Percentiles rank a stretch among this genome's conserved stretches.
Conservation (phyloP, 2,329 filamentous ascomycete species). For the Amylocarpus encephaloides region DNA sequence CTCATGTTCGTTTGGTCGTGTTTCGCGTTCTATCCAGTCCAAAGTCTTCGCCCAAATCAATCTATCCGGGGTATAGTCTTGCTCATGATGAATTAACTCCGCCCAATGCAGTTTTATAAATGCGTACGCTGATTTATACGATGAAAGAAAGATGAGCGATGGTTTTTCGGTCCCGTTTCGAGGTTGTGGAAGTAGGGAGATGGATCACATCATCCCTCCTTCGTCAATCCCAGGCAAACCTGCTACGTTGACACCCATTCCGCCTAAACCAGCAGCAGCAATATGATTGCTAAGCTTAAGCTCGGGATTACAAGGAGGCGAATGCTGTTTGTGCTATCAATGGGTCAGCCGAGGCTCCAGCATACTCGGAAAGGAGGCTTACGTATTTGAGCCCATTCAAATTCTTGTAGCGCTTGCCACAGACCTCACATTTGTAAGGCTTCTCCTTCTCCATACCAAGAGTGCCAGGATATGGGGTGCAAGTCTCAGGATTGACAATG, state of each 20-base stretch:
- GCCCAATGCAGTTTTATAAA: conserved; percentile 25
- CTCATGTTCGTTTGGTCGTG: conserved; percentile 5
- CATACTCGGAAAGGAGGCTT: conserved; percentile 31
- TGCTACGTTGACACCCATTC: conserved; percentile 27
- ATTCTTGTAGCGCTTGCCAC: conserved; percentile 98
- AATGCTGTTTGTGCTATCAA: conserved; percentile 66
- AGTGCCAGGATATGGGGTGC: conserved; percentile 88
- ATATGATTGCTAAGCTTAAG: conserved; percentile 43
- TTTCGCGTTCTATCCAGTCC: conserved; percentile 17
- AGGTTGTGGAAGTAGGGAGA: conserved; percentile 1
- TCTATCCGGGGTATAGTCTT: conserved; percentile 30
- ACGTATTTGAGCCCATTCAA: conserved; percentile 96
- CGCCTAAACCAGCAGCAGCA: conserved; percentile 27
- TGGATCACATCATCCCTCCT: conserved; percentile 38
- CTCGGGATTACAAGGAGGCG: conserved; percentile 84
- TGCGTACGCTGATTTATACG: conserved; percentile 16
- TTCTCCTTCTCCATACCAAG: conserved; percentile 99
- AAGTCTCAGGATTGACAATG: conserved; percentile 94
- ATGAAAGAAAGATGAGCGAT: conserved; percentile 3
- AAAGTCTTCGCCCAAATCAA: conserved; percentile 24
- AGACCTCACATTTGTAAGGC: conserved; percentile 94
- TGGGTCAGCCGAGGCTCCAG: conserved; percentile 30
- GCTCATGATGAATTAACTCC: conserved; percentile 24
- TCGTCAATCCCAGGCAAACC: conserved; percentile 51
- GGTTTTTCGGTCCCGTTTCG: not conserved